Base-by-base conservation (phyloP, 2,329 filamentous ascomycete genomes). In the Colletotrichum plurivorum region DNA sequence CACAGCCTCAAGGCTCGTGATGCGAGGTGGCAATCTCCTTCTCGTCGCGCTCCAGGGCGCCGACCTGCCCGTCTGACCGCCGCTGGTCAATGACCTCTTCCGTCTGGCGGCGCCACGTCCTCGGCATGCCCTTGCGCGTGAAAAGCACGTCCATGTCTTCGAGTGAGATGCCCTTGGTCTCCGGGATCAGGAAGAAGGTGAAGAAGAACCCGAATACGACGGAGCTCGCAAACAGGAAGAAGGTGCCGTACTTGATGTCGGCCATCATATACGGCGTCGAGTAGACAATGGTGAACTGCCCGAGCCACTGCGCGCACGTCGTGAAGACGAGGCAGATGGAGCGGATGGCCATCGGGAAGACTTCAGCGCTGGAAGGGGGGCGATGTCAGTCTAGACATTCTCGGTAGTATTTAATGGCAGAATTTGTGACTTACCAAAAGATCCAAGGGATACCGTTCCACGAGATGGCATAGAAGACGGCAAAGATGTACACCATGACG, bases 161-260 rank as follows among this genome's bases (percentile, higher is more conserved):
- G 16, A 76, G 73, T 1, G 70, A 56, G 10, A 73, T 63, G 13
- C 74, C 73, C 46, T 76, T 76, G 0, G 74, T 76, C 63, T 75
- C 75, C 9, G 71, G 71, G 5, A 75, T 64, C 22, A 73, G 68
- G 16, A 73, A 61, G 54, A 69, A 76, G 1, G 55, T 68, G 18
- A 63, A 84, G 66, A 81, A 72, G 51, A 79, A 75, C 9, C 79
- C 77, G 18, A 76, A 70, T 39, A 84, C 75, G 67, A 81, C 82
- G 22, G 82, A 74, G 1, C 77, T 75, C 2, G 79, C 83, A 70
- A 84, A 84, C 74, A 84, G 81, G 71, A 84, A 80, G 73, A 82
- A 84, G 2, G 82, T 81, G 16, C 83, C 83, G 70, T 81, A 84
- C 12, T 74, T 72, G 51, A 75, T 71, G 52, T 63, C 66, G 43